Percentiles rank a stretch among this genome's conserved stretches.
Evolutionary conservation across 805 yeast genomes (phyloP).

Genomic region (Monosporozyma unispora): DNA sequence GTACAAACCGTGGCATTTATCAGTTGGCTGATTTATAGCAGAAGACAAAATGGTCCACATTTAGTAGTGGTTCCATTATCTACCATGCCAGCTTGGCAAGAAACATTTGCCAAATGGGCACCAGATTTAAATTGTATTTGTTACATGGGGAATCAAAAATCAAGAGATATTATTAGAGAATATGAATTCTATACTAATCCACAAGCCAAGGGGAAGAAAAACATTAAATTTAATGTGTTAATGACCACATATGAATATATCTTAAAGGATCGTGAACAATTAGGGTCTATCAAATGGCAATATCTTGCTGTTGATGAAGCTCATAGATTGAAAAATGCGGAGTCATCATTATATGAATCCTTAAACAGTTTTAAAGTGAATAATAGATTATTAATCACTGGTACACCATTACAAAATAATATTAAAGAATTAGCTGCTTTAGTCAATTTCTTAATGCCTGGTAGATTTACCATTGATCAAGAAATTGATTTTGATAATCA

Average conservation of each 20-base stretch:
- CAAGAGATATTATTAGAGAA: slow-evolving; percentile 74
- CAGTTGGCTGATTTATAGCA: slow-evolving; percentile 90
- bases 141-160: slow-evolving; percentile 83
- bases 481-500: slow-evolving; percentile 93
- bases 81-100: slow-evolving; percentile 98
- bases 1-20: slow-evolving; percentile 93
- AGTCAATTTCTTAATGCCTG: slow-evolving; percentile 94
- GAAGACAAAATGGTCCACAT: slow-evolving; percentile 97
- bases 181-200: slow-evolving; percentile 70
- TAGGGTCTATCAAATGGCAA: slow-evolving; percentile 87
- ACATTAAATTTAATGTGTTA: slow-evolving; percentile 83
- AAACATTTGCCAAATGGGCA: slow-evolving; percentile 94
- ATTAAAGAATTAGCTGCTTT: slow-evolving; percentile 92
- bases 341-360: slow-evolving; percentile 85
- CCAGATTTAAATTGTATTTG: slow-evolving; percentile 91
- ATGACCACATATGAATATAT: slow-evolving; percentile 95
- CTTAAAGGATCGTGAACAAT: slow-evolving; percentile 72
- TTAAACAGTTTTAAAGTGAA: slow-evolving; percentile 71
- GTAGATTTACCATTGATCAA: slow-evolving; percentile 78
- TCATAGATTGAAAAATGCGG: slow-evolving; percentile 90
- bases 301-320: slow-evolving; percentile 98
- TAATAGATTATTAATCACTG: slow-evolving; percentile 85
- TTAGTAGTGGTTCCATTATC: slow-evolving; percentile 92
- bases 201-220: slow-evolving; percentile 36
- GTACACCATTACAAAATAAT: slow-evolving; percentile 96